These are phyloP conservation scores for Colletotrichum agaves DNA, from an alignment of 2,329 filamentous ascomycete species.

Conservation along the genomic window DNA sequence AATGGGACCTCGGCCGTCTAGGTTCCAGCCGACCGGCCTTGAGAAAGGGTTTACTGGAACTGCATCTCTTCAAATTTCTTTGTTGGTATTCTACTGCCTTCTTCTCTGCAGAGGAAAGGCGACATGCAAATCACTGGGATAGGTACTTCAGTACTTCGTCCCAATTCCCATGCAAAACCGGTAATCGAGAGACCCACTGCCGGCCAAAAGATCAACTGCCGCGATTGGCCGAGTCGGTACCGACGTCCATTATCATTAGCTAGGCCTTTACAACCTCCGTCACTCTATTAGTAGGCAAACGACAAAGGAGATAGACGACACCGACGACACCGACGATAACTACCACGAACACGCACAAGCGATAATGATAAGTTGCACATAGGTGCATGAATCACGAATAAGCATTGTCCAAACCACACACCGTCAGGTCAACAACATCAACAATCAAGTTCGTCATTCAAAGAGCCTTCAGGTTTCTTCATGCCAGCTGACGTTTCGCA, in stretches of 20 bases:
- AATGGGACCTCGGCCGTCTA: constrained; percentile 2
- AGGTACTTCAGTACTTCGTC: no score
- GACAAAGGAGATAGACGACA: no score
- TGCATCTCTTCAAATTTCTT: neutral
- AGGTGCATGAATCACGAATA: no score
- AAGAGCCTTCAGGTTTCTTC: neutral
- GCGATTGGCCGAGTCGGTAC: constrained; percentile 31
- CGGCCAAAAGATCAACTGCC: neutral
- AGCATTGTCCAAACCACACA: neutral
- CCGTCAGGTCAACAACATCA: neutral
- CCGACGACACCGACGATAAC: no score
- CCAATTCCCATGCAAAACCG: neutral
- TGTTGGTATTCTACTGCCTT: neutral
- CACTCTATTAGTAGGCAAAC: neutral
- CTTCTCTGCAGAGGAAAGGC: neutral
- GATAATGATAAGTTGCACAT: no score
- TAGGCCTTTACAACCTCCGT: neutral
- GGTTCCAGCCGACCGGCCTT: neutral
- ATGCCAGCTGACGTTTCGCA: neutral
- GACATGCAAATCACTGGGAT: neutral
- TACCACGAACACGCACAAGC: no score
- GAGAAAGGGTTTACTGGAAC: neutral
- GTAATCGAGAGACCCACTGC: neutral
- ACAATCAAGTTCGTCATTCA: constrained; percentile 10
- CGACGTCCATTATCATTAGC: neutral